Conservation (phyloP, 2,329 filamentous ascomycete species). For the Colletotrichum ledebouriae region DNA sequence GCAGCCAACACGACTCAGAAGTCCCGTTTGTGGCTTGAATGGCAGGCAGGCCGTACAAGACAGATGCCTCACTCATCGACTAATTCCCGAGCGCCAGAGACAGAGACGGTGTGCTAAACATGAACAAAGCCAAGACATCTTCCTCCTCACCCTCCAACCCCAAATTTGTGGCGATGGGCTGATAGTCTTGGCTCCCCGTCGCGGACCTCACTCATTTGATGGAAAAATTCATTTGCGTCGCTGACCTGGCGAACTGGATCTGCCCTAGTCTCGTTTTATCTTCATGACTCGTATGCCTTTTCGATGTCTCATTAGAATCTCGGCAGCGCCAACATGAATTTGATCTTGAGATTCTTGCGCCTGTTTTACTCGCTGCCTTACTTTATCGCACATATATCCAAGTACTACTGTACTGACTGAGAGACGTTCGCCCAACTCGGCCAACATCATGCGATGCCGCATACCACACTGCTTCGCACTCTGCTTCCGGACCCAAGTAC, state of each 20-base stretch:
- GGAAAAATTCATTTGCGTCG: conserved; percentile 39
- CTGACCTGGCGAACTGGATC: conserved; percentile 28
- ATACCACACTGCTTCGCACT: conserved; percentile 14
- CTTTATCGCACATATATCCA: not conserved
- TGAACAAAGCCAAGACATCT: conserved; percentile 5
- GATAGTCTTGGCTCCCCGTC: conserved; percentile 28
- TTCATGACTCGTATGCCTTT: not conserved
- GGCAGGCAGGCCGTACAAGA: conserved; percentile 8
- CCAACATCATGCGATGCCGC: conserved; percentile 34
- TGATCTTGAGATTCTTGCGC: not conserved
- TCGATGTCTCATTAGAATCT: not conserved
- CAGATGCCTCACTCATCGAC: conserved; percentile 6
- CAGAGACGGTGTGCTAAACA: conserved; percentile 25
- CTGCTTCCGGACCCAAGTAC: conserved; percentile 33
- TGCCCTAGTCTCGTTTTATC: conserved; percentile 20
- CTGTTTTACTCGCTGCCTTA: not conserved
- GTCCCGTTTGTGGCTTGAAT: conserved; percentile 6
- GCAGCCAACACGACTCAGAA: not conserved
- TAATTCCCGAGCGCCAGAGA: not conserved
- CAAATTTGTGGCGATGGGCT: conserved; percentile 19
- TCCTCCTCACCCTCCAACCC: conserved; percentile 9
- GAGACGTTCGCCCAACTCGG: conserved; percentile 12
- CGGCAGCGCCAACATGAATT: not conserved
- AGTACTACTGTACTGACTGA: not conserved
- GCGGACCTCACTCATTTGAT: conserved; percentile 33